Conservation (phyloP, 1,139 yeast genomes). For the Saccharomyces pastorianus region DNA sequence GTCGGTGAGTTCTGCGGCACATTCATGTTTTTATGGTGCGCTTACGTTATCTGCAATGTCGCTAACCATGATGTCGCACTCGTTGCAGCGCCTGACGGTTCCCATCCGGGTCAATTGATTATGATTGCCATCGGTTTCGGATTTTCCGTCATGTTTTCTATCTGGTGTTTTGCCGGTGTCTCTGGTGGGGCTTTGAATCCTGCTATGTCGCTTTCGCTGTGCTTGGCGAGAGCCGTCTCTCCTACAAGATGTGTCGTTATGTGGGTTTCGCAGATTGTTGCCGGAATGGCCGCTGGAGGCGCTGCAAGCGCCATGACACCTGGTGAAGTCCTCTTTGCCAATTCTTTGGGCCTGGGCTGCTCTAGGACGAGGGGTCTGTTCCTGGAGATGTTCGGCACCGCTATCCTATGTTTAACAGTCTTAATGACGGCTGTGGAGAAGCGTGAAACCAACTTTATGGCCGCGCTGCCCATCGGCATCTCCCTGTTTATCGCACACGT, state of each 20-base stretch:
- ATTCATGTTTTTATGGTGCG: slow-evolving; percentile 73
- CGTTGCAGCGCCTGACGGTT: slow-evolving; percentile 33
- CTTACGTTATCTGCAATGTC: slow-evolving; percentile 75
- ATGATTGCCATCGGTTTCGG: slow-evolving; percentile 88
- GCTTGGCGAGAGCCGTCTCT: slow-evolving; percentile 63
- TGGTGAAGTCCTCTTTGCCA: slow-evolving; percentile 65
- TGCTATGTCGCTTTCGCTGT: slow-evolving; percentile 69
- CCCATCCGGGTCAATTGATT: slow-evolving; percentile 61
- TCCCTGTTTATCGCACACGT: slow-evolving; percentile 77
- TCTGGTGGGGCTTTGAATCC: slow-evolving; percentile 92
- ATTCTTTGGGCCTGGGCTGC: slow-evolving; percentile 63
- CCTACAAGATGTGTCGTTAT: slow-evolving; percentile 64
- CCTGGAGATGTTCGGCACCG: slow-evolving; percentile 76
- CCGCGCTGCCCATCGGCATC: slow-evolving; percentile 78
- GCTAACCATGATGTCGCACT: slow-evolving; percentile 61
- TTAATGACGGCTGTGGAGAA: slow-evolving; percentile 81
- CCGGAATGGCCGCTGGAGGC: slow-evolving; percentile 90
- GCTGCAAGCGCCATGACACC: slow-evolving; percentile 86
- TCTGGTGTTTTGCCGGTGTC: slow-evolving; percentile 66
- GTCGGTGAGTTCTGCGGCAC: slow-evolving; percentile 79
- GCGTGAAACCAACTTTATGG: slow-evolving; percentile 66
- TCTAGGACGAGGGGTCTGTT: slow-evolving; percentile 72
- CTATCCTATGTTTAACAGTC: slow-evolving; percentile 66
- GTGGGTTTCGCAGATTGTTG: slow-evolving; percentile 64
- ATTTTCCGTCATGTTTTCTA: slow-evolving; percentile 70